Evolutionary conservation across 1,139 yeast genomes (phyloP).

Genomic region (Kodamaea fungicola): DNA sequence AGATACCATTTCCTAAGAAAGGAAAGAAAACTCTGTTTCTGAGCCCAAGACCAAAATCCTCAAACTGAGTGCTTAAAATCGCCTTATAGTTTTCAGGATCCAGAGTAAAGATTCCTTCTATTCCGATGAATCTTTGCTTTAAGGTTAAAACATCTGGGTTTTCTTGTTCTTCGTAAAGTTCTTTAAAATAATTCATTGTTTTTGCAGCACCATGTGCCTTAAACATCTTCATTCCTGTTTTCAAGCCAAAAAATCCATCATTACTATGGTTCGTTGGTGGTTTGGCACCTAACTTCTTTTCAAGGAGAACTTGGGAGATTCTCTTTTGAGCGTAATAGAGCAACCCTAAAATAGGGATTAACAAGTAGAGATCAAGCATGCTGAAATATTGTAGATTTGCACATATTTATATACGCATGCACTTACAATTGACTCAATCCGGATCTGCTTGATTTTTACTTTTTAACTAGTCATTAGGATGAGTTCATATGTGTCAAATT

Average conservation of each 20-base stretch:
- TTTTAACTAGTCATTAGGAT: no score
- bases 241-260: conserved; percentile 14
- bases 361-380: no score
- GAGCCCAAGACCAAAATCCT: conserved; percentile 49
- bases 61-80: conserved; percentile 42
- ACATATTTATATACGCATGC: no score
- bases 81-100: conserved; percentile 35
- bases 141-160: conserved; percentile 12
- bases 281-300: conserved; percentile 9
- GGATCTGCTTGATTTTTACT: no score
- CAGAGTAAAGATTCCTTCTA: conserved; percentile 13
- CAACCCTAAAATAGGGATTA: no score
- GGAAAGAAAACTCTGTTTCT: conserved; percentile 43
- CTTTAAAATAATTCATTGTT: conserved; percentile 3
- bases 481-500: no score
- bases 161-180: background rate
- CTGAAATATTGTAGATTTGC: no score
- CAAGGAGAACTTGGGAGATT: no score
- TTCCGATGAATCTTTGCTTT: conserved; percentile 12
- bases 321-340: no score
- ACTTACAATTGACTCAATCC: no score
- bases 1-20: conserved; percentile 55
- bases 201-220: conserved; percentile 2
- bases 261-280: conserved; percentile 4
- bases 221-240: conserved; percentile 2